Evolutionary conservation across 1,139 yeast genomes (phyloP).

Genomic region (Candida dubliniensis): DNA sequence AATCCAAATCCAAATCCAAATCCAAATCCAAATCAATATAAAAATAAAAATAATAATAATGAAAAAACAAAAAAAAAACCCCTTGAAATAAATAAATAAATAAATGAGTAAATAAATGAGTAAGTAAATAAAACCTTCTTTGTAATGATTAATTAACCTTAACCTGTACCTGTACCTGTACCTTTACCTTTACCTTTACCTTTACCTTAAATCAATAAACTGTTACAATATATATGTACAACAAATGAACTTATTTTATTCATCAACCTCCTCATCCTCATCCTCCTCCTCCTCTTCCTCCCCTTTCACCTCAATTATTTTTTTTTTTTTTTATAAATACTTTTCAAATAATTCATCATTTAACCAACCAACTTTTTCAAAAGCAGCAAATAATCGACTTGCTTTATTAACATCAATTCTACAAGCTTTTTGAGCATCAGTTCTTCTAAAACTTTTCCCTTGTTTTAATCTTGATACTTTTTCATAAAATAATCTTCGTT

Average conservation of each 20-base stretch:
- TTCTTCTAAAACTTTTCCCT: constrained; percentile 87
- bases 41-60: not conserved
- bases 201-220: too few species aligned
- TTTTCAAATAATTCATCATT: constrained; percentile 70
- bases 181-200: too few species aligned
- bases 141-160: too few species aligned
- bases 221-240: not conserved
- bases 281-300: not conserved
- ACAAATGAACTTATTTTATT: not conserved
- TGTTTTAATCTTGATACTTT: constrained; percentile 75
- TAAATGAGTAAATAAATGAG: not conserved
- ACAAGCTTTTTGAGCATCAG: constrained; percentile 97
- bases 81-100: not conserved
- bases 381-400: constrained; percentile 86
- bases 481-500: constrained; percentile 84
- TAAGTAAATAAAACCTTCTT: not conserved
- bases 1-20: not conserved
- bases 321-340: constrained; percentile 23
- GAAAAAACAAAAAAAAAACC: too few species aligned
- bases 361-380: constrained; percentile 95
- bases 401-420: constrained; percentile 97
- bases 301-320: not conserved
- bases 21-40: not conserved
- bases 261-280: not conserved
- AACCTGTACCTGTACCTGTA: too few species aligned